phyloP scores from a whole-genome alignment of 805 yeast genomes.

The Lipomyces kockii region DNA sequence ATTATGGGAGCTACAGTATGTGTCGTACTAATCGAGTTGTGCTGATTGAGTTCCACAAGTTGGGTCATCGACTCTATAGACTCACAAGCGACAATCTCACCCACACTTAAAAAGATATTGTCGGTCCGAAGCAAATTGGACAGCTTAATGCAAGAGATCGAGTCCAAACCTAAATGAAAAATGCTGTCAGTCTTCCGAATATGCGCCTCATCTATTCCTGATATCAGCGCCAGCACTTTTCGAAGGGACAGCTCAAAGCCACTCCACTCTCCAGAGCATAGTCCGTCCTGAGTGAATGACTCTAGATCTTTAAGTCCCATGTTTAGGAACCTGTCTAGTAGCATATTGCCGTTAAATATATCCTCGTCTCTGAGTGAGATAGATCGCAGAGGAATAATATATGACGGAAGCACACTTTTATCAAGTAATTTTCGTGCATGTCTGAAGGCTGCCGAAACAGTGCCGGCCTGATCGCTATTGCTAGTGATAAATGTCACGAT shows the following conservation, averaged over 20 bases:
- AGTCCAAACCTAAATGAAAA: constrained; percentile 38
- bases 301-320: background rate
- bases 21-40: background rate
- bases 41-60: background rate
- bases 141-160: constrained; percentile 38
- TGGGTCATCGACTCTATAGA: constrained; percentile 20
- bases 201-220: constrained; percentile 11
- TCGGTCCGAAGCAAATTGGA: constrained; percentile 23
- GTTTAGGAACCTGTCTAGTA: background rate
- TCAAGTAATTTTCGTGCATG: background rate
- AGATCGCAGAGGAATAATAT: constrained; percentile 14
- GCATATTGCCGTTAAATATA: constrained; percentile 6
- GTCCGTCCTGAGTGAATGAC: background rate
- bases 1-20: background rate
- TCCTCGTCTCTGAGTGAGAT: constrained; percentile 12
- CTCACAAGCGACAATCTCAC: constrained; percentile 25
- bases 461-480: background rate
- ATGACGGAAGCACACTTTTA: constrained; percentile 17
- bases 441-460: background rate
- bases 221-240: constrained; percentile 13
- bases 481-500: constrained; percentile 11
- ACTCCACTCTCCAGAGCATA: constrained; percentile 13
- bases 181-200: constrained; percentile 22
- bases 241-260: constrained; percentile 13
- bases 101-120: constrained; percentile 28